Base-by-base conservation (phyloP, 2,329 filamentous ascomycete genomes). In the Calonectria pauciramosa region DNA sequence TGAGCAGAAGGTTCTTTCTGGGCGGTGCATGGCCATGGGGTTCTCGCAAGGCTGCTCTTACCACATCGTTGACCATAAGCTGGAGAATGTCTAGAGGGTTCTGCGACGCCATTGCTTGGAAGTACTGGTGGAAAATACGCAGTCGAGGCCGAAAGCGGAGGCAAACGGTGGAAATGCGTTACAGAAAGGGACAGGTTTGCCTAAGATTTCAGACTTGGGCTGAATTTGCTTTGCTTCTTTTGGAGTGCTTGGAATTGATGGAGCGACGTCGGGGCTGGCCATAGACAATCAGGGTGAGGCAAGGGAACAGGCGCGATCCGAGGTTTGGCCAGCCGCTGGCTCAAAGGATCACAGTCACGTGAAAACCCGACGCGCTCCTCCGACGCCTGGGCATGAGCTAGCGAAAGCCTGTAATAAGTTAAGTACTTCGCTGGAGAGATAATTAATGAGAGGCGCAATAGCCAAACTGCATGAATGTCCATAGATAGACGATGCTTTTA, bases 11-110 rank as follows among this genome's bases (percentile, higher is more conserved):
- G 20, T 18, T 20, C 52, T 34, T 26, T 34, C 11, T 6, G 16
- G 51, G 16, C 47, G 34, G 16, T 23, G 47, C 23, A 41, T 59
- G 34, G 13, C 5, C 4, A 41, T 26, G 4, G 10, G 6, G 23
- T 36, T 20, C 18, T 44, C n/a, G n/a, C n/a, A 20, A 41, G 65
- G 44, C 41, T 36, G 65, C 38, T 83, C 90, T 83, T 82, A 92
- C 91, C 77, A 90, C 87, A 75, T 90, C 89, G 77, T 90, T 90
- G 77, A 92, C 85, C 78, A 90, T 87, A 68, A 85, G 84, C 80
- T 91, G 87, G n/a, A 92, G 85, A 71, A 86, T 82, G 68, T 89
- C 86, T 30, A 90, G 79, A 34, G 88, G 83, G 68, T 87, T 84
- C 73, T 84, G 78, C 20, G 82, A 78, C 67, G 85, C 82, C 83